Conservation (phyloP, 805 yeast genomes). For the Scheffersomyces lignosus region DNA sequence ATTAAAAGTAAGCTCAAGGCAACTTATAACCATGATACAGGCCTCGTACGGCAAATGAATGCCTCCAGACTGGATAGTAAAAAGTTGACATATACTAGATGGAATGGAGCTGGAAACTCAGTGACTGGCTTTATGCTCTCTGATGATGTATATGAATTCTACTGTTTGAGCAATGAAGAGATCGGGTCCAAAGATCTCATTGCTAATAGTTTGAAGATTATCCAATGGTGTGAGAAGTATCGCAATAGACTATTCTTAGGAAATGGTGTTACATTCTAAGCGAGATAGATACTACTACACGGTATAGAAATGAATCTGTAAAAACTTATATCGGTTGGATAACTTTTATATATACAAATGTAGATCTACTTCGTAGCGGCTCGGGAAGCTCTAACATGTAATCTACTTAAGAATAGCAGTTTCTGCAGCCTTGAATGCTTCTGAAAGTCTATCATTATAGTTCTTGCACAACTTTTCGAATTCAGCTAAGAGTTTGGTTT, state of each 20-base stretch:
- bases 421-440: conserved; percentile 24
- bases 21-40: conserved; percentile 16
- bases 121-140: conserved; percentile 40
- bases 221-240: conserved; percentile 74
- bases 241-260: conserved; percentile 70
- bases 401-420: conserved; percentile 34
- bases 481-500: conserved; percentile 54
- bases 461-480: conserved; percentile 72
- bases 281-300: neutral
- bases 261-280: conserved; percentile 61
- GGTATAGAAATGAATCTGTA: neutral
- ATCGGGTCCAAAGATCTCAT: conserved; percentile 58
- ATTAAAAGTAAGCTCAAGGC: conserved; percentile 21
- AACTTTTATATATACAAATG: too few species aligned
- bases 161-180: conserved; percentile 42
- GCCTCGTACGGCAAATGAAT: neutral
- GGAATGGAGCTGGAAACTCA: conserved; percentile 6
- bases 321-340: neutral
- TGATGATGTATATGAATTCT: conserved; percentile 34
- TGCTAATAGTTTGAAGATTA: conserved; percentile 60
- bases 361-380: too few species aligned
- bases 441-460: conserved; percentile 57
- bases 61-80: conserved; percentile 21
- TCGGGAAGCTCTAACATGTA: too few species aligned
- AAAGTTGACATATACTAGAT: conserved; percentile 41